Conservation (phyloP, 192 early-diverging fungal species). For the Podila verticillata region DNA sequence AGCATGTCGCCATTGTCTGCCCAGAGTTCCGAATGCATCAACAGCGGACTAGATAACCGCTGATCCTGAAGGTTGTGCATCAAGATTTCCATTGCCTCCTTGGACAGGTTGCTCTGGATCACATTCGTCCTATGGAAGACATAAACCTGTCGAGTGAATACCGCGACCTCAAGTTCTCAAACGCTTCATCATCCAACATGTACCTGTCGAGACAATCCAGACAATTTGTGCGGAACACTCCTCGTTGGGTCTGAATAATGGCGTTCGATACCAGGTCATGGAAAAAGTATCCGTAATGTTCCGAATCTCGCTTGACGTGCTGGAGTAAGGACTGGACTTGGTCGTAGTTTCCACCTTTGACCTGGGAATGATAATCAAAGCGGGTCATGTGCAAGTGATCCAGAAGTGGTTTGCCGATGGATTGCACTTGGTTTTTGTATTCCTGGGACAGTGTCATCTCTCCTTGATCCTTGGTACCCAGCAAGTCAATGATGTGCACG, state of each 20-base stretch:
- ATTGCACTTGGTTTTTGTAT: slow-evolving; percentile 66
- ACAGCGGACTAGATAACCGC: slow-evolving; percentile 32
- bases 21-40: slow-evolving; percentile 74
- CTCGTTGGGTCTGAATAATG: slow-evolving; percentile 76
- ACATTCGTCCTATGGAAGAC: slow-evolving; percentile 87
- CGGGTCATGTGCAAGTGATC: slow-evolving; percentile 68
- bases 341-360: slow-evolving; percentile 83
- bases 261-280: slow-evolving; percentile 65
- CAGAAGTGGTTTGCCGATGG: slow-evolving; percentile 34
- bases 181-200: neutral
- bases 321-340: slow-evolving; percentile 69
- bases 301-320: slow-evolving; percentile 59
- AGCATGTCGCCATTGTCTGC: slow-evolving; percentile 91
- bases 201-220: slow-evolving; percentile 73
- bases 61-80: slow-evolving; percentile 46
- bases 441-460: slow-evolving; percentile 77
- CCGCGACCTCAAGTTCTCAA: neutral
- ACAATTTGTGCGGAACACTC: slow-evolving; percentile 93
- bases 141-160: slow-evolving; percentile 15
- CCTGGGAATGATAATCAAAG: slow-evolving; percentile 88
- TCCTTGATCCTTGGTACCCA: slow-evolving; percentile 74
- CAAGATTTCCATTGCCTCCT: slow-evolving; percentile 55
- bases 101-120: slow-evolving; percentile 83
- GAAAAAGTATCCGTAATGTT: slow-evolving; percentile 77
- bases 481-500: slow-evolving; percentile 82